Evolutionary conservation across 2,329 filamentous ascomycete genomes (phyloP).

Genomic region (Boeremia exigua): DNA sequence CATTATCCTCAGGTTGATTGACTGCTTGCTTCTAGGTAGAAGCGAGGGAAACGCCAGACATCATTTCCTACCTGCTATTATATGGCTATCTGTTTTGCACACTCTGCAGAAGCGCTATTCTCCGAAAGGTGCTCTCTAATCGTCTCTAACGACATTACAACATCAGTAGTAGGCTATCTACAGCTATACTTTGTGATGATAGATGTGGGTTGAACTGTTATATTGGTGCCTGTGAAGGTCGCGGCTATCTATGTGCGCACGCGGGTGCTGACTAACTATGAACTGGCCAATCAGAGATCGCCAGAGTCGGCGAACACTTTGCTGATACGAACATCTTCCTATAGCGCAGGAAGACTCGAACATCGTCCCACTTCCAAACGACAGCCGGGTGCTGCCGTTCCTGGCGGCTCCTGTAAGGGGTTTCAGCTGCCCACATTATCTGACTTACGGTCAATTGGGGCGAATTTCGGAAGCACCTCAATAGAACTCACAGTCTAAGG

Average conservation of each 20-base stretch:
- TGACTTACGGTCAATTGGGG: background rate
- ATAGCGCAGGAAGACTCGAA: background rate
- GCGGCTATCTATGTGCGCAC: too few species aligned
- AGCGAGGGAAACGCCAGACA: background rate
- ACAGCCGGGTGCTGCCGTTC: background rate
- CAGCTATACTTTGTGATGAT: background rate
- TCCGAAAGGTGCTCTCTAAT: background rate
- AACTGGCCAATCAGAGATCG: too few species aligned
- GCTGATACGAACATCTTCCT: background rate
- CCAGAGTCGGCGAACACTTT: too few species aligned
- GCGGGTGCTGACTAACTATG: too few species aligned
- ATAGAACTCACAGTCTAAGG: background rate
- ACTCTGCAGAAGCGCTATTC: background rate
- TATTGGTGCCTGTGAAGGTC: too few species aligned
- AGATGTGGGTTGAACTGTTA: too few species aligned
- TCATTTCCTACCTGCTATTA: background rate
- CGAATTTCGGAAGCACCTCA: background rate
- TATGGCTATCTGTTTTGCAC: background rate
- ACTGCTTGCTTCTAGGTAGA: background rate
- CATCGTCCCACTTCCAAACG: background rate
- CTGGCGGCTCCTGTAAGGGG: background rate
- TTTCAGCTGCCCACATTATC: background rate
- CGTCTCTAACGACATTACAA: background rate
- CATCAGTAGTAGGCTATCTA: background rate
- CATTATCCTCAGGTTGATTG: background rate